Base-by-base conservation (phyloP, 2,329 filamentous ascomycete species). In the Sporothrix dimorphospora region DNA sequence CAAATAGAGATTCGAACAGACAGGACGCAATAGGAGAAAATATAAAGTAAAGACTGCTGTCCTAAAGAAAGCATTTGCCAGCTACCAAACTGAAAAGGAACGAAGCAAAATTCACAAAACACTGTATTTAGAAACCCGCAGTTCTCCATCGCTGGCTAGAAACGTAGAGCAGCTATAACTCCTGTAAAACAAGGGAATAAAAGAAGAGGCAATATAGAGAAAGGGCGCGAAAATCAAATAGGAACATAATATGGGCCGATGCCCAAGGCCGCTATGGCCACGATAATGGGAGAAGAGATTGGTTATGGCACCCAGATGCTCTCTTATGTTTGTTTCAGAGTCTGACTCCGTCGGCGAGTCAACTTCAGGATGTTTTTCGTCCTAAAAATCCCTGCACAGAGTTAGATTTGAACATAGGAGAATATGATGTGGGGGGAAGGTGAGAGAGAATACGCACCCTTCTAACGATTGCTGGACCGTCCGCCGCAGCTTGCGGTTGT, bases 401-500 rank as follows among this genome's bases (percentile, higher is more conserved):
- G 19, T 49, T 49, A 21, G 47, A n/a, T 49, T n/a, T 3, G 47
- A 8, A 49, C 19, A 9, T n/a, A 8, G 47, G 47, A n/a, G 6
- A 40, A n/a, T 14, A 40, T 3, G 9, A 14, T 9, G 9, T 16
- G 14, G 9, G 4, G 16, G 19, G 27, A n/a, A 6, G 14, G 57
- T 1, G 7, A 11, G 4, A 0, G 2, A 8, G 47, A 27, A 16
- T 6, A 69, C 66, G 16, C 12, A 59, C 38, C 82, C 90, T 84
- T 91, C 89, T 82, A 89, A 85, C 77, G 88, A 91, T 75, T 87
- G 83, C 79, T 91, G 92, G 3, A 96, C 92, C 11, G 92, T 92
- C 77, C 93, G 88, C 70, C 95, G 89, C 74, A 98, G 85, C 74
- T 89, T 89, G 70, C 95, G 89, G 77, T 92, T 94, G 82, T 98